Evolutionary conservation across 179 eudicot genomes (phyloP), one percentile per base, ranked within the genome.

Genomic region (Actinidia arguta): DNA sequence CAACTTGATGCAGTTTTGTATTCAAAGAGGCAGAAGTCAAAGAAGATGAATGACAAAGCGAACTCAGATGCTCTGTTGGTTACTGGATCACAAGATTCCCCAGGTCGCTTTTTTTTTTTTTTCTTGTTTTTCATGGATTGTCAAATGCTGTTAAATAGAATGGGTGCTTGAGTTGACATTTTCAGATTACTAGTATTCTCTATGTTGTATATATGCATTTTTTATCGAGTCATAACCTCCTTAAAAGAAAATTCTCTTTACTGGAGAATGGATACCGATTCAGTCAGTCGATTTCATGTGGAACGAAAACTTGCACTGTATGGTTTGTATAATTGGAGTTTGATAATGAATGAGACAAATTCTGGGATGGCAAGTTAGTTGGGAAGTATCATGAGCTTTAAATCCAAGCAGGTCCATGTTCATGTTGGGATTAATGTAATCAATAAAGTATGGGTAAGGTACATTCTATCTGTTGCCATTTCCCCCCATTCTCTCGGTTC

Each of bases 1-100:
- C 90, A 90, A 78, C 89, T 90, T 61, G 92, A 90, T 82, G 78
- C 87, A 61, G 75, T 86, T 63, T 46, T 80, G 16, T 83, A 85
- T 80, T 82, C 87, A 63, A 89, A 84, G 73, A 86, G 85, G 78
- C 88, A 86, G 73, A 87, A 82, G 87, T 82, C 81, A 16, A 87
- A 85, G 76, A 89, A 88, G 84, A 82, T 83, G 82, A 81, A 85
- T 82, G 88, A 86, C 82, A 83, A 52, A 52, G 80, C 83, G 47
- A 73, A 80, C 36, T 81, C 84, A 36, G 90, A 85, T 81, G 70
- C 92, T 50, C 78, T 88, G 72, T 80, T 89, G 12, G 87, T 80
- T 74, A 73, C 86, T 18, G 78, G 79, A 76, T 80, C 80, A 31
- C 87, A 76, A 76, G 85, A 85, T 77, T 84, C 88, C 82, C 81